These are phyloP conservation scores for Selaginella moellendorffii DNA, from an alignment of 75 land plant genomes.

Conservation along the genomic window DNA sequence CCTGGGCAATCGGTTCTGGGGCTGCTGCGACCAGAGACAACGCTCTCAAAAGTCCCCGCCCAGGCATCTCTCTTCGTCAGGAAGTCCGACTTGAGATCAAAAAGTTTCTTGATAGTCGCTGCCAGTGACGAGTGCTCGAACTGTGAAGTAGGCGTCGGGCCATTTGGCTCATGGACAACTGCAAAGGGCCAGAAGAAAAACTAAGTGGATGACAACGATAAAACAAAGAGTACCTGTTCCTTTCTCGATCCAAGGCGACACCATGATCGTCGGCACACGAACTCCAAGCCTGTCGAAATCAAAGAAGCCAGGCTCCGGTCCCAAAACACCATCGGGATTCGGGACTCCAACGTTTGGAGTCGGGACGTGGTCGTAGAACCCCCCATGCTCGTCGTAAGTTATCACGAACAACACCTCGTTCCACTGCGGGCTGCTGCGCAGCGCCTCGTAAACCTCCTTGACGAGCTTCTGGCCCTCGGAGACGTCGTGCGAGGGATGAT, in stretches of 20 bases:
- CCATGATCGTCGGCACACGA: constrained; percentile 60
- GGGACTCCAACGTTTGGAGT: constrained; percentile 58
- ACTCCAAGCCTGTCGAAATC: constrained; percentile 73
- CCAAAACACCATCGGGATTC: constrained; percentile 64
- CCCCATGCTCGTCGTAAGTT: constrained; percentile 91
- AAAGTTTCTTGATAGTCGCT: constrained; percentile 77
- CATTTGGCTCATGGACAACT: constrained; percentile 66
- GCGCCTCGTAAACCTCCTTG: constrained; percentile 82
- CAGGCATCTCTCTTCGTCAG: constrained; percentile 78
- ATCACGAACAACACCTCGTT: constrained; percentile 52
- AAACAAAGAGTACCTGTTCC: constrained; percentile 61
- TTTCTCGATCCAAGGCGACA: constrained; percentile 80
- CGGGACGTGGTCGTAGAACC: constrained; percentile 83
- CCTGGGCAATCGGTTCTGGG: constrained; percentile 47
- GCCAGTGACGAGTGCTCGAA: constrained; percentile 91
- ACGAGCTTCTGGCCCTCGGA: constrained; percentile 65
- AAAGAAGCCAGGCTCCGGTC: constrained; percentile 46
- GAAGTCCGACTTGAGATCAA: constrained; percentile 42
- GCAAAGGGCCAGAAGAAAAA: not conserved
- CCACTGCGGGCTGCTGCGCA: constrained; percentile 92
- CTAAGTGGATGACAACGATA: not conserved
- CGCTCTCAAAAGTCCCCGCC: constrained; percentile 78
- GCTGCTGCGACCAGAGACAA: constrained; percentile 32
- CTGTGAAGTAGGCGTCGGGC: constrained; percentile 46
- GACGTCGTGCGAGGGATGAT: constrained; percentile 88